A percentile compares a stretch with the other conserved stretches of the same genome.
Evolutionary conservation across 495 filamentous ascomycete genomes (phyloP).

Genomic region (Staphylotrichum longicolle): DNA sequence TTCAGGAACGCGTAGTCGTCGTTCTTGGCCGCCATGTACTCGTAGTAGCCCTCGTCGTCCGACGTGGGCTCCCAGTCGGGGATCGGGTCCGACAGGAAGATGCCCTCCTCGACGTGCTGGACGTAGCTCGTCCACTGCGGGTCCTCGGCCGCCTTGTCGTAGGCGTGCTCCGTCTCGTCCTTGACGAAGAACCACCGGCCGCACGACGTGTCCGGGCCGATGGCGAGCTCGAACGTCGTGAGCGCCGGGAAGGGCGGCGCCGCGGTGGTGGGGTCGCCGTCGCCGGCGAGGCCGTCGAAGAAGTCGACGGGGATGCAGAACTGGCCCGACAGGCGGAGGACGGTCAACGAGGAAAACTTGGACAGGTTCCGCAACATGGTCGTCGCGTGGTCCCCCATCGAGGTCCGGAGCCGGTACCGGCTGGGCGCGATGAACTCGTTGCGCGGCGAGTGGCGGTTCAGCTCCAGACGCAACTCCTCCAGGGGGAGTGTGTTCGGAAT

Average conservation of each 20-base stretch:
- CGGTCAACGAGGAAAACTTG: background rate
- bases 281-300: background rate
- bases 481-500: background rate
- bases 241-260: constrained; percentile 2
- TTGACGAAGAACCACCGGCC: constrained; percentile 3
- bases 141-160: background rate
- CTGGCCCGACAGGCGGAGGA: background rate
- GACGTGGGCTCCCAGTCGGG: background rate
- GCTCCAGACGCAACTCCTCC: background rate
- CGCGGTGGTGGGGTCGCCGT: background rate
- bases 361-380: background rate
- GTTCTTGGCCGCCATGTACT: background rate
- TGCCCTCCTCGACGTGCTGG: background rate
- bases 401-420: background rate
- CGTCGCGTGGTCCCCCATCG: background rate
- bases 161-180: background rate
- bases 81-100: too few species aligned
- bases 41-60: background rate
- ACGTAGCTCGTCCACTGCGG: background rate
- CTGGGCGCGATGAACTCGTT: background rate
- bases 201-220: background rate
- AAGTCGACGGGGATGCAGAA: background rate
- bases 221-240: background rate
- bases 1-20: background rate
- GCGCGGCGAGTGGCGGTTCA: background rate